Conservation (phyloP, 495 filamentous ascomycete species). For the Penicillium goetzii region DNA sequence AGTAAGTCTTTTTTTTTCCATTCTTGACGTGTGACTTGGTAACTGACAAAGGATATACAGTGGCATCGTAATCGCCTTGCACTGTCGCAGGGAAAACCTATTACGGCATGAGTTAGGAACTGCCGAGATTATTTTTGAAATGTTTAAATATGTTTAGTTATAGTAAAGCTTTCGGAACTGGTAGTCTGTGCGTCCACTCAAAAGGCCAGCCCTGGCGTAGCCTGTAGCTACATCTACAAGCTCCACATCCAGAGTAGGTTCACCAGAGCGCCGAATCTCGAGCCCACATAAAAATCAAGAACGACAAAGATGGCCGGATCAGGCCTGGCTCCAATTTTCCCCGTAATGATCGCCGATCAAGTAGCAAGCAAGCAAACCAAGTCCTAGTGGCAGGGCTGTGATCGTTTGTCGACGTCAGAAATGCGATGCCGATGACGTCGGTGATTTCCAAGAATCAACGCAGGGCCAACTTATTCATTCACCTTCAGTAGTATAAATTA, state of each 20-base stretch:
- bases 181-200: constrained; percentile 1
- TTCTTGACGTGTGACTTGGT: not conserved
- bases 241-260: not conserved
- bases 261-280: not conserved
- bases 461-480: constrained; percentile 17
- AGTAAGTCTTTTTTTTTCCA: constrained; percentile 18
- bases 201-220: not conserved
- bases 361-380: constrained; percentile 1
- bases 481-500: constrained; percentile 5
- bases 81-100: constrained; percentile 44
- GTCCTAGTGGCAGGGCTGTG: constrained; percentile 16
- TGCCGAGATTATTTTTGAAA: not conserved
- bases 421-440: constrained; percentile 30
- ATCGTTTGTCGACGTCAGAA: constrained; percentile 39
- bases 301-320: not conserved
- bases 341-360: not conserved
- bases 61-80: constrained; percentile 47
- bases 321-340: not conserved
- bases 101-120: not conserved
- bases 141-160: not conserved
- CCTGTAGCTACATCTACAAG: not conserved
- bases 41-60: constrained; percentile 22
- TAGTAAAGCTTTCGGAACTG: not conserved
- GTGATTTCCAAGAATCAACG: constrained; percentile 14
- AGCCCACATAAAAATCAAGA: not conserved